A percentile compares a stretch with the other conserved stretches of the same genome.
These are phyloP conservation scores for Pseudogymnoascus sp. DNA, from an alignment of 2,329 filamentous ascomycete species.

Conservation along the genomic window DNA sequence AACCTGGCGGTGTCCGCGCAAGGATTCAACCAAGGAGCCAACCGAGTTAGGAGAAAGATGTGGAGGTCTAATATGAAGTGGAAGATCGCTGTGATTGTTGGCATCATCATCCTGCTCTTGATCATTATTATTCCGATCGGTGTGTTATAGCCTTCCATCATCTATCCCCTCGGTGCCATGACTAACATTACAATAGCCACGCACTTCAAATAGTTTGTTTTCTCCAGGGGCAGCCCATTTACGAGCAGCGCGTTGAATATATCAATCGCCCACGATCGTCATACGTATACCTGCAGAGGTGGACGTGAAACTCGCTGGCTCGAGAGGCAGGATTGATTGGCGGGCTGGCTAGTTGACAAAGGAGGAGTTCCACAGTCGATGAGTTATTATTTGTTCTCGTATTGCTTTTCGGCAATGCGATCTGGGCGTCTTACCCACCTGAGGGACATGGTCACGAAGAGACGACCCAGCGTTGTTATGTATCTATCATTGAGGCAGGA, in stretches of 20 bases:
- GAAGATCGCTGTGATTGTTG: constrained; percentile 77
- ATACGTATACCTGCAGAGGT: neutral
- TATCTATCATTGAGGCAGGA: constrained; percentile 8
- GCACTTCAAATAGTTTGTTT: neutral
- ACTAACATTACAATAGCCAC: no score
- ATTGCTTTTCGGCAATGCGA: neutral
- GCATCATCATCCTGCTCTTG: constrained; percentile 83
- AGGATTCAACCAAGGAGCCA: constrained; percentile 92
- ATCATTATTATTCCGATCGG: constrained; percentile 92
- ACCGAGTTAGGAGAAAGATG: constrained; percentile 95
- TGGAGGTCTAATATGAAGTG: constrained; percentile 99
- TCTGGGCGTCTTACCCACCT: constrained; percentile 2
- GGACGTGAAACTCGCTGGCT: constrained; percentile 8
- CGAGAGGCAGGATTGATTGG: constrained; percentile 1
- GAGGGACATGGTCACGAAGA: constrained; percentile 5
- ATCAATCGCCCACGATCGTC: neutral
- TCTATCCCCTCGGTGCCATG: no score
- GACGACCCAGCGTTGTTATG: constrained; percentile 8
- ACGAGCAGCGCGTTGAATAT: constrained; percentile 1
- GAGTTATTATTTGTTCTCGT: neutral
- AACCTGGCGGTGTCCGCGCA: constrained; percentile 89
- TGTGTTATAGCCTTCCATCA: no score
- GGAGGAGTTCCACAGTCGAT: neutral
- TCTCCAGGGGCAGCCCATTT: neutral
- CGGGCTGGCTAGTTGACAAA: neutral